These are phyloP conservation scores for Noccaea caerulescens DNA, from an alignment of 345 rosid species.

Conservation along the genomic window DNA sequence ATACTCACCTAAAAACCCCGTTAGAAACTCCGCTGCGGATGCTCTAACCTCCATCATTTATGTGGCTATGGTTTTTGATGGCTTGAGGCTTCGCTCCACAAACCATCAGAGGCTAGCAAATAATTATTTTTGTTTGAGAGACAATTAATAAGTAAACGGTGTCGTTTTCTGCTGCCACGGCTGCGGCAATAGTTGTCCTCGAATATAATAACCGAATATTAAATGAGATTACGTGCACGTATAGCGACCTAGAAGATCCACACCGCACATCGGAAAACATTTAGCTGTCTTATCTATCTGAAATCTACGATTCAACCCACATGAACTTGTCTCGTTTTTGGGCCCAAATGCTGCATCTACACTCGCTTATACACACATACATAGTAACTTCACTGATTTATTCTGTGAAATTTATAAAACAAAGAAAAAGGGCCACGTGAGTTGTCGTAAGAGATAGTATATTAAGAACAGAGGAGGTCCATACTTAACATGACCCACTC, in stretches of 20 bases:
- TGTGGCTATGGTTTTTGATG: neutral
- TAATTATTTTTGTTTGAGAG: conserved; percentile 5
- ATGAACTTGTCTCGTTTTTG: conserved; percentile 36
- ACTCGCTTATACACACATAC: neutral
- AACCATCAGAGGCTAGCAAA: conserved; percentile 7
- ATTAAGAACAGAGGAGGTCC: conserved; percentile 37
- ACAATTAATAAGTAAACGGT: conserved; percentile 18
- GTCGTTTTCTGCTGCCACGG: conserved; percentile 36
- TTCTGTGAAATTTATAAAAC: conserved; percentile 14
- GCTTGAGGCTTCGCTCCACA: neutral
- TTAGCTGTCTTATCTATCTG: conserved; percentile 44
- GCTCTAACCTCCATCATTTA: neutral
- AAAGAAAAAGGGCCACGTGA: conserved; percentile 34
- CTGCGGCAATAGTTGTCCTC: conserved; percentile 28
- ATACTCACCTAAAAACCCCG: too few relatives aligned
- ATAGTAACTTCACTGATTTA: conserved; percentile 12
- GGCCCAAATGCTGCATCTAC: conserved; percentile 35
- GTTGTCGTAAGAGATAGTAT: conserved; percentile 31
- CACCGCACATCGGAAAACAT: conserved; percentile 36
- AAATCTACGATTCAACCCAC: conserved; percentile 39
- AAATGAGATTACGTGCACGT: conserved; percentile 34
- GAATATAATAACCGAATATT: conserved; percentile 32
- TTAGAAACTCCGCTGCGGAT: too few relatives aligned
- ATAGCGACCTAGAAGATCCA: conserved; percentile 35
- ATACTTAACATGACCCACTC: conserved; percentile 43